Evolutionary conservation across 129 eudicot species (phyloP).

Genomic region (Flaveria robusta): DNA sequence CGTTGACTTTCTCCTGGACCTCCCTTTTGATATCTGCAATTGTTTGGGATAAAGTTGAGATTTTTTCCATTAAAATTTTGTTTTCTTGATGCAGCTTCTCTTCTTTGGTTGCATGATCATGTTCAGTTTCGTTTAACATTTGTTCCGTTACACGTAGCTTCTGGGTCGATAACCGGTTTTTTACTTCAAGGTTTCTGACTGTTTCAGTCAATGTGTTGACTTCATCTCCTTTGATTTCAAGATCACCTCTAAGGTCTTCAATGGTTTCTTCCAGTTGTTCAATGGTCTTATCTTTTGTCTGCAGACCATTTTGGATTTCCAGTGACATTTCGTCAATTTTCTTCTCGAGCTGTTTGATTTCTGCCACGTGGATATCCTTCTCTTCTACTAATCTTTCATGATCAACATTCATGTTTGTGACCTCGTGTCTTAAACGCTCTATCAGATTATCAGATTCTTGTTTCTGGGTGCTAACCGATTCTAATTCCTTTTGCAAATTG

Average conservation of each 20-base stretch:
- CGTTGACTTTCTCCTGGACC: slow-evolving; percentile 53
- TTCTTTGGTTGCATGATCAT: slow-evolving; percentile 46
- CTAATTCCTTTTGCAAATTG: slow-evolving; percentile 43
- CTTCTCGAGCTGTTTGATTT: slow-evolving; percentile 41
- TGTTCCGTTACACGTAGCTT: slow-evolving; percentile 93
- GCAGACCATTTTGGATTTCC: slow-evolving; percentile 37
- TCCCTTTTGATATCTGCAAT: slow-evolving; percentile 41
- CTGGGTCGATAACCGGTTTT: slow-evolving; percentile 70
- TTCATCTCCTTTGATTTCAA: slow-evolving; percentile 83
- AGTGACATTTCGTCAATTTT: slow-evolving; percentile 41
- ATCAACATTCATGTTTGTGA: slow-evolving; percentile 43
- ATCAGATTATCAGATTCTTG: slow-evolving; percentile 44
- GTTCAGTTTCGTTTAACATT: slow-evolving; percentile 64
- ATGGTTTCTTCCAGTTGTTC: slow-evolving; percentile 56
- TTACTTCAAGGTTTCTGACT: slow-evolving; percentile 67
- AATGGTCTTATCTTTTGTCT: slow-evolving; percentile 42
- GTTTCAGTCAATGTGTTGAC: slow-evolving; percentile 56
- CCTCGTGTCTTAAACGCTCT: slow-evolving; percentile 41
- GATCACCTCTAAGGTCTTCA: slow-evolving; percentile 70
- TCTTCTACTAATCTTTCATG: slow-evolving; percentile 43
- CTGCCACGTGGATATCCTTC: slow-evolving; percentile 29
- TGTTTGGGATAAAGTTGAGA: slow-evolving; percentile 38
- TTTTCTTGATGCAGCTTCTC: slow-evolving; percentile 59
- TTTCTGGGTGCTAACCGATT: slow-evolving; percentile 43
- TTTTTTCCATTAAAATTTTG: slow-evolving; percentile 54